Evolutionary conservation across 257 asterid genomes (phyloP).

Genomic region (Solanum medicagineum): DNA sequence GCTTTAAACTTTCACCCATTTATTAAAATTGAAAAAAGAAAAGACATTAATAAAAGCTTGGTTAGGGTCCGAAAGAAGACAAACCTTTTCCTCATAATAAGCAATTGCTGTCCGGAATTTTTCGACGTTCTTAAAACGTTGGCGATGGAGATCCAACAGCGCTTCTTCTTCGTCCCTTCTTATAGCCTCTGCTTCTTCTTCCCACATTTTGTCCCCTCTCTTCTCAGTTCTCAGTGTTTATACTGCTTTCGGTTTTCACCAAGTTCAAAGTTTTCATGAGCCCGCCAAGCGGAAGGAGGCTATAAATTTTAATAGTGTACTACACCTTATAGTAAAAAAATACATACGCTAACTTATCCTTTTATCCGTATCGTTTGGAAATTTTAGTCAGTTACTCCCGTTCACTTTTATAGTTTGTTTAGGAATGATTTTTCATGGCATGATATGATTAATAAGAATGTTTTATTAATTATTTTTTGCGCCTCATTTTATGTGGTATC

Average conservation of each 20-base stretch:
- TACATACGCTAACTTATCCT: too few relatives aligned
- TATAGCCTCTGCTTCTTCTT: background rate
- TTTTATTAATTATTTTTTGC: too few relatives aligned
- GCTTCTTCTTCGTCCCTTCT: slow-evolving; percentile 13
- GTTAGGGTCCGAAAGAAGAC: background rate
- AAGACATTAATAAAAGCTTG: background rate
- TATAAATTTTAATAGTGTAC: background rate
- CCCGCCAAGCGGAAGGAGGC: background rate
- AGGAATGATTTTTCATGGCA: too few relatives aligned
- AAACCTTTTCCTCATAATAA: slow-evolving; percentile 1
- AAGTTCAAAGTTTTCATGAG: background rate
- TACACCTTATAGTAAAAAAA: too few relatives aligned
- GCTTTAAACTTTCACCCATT: background rate
- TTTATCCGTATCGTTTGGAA: too few relatives aligned
- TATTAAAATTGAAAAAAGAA: background rate
- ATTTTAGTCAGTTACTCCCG: too few relatives aligned
- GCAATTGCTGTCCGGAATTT: background rate
- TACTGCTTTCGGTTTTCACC: background rate
- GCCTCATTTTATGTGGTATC: too few relatives aligned
- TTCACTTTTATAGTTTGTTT: too few relatives aligned
- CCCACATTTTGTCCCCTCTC: background rate
- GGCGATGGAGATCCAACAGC: background rate
- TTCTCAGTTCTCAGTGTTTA: background rate
- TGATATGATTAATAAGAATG: too few relatives aligned
- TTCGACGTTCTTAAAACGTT: slow-evolving; percentile 5